phyloP scores from a whole-genome alignment of 208 protist genomes.

The Zelonia costaricensis region DNA sequence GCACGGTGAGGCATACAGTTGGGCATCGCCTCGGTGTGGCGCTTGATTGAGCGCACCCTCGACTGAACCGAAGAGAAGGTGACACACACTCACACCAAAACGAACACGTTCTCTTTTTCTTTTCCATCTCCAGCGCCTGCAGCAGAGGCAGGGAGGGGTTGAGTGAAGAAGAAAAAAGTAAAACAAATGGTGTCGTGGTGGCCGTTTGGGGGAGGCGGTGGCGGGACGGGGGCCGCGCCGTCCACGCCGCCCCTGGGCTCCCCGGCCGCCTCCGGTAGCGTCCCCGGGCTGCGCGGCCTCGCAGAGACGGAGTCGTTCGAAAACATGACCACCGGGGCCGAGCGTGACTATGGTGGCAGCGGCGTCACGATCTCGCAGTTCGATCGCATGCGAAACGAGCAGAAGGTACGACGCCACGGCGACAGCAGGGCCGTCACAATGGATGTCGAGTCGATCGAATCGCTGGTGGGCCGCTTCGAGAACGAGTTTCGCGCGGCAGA shows the following conservation, averaged over 20 bases:
- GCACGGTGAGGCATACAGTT: no score
- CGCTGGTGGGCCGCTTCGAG: constrained; percentile 47
- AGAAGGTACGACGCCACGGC: constrained; percentile 30
- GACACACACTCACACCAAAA: no score
- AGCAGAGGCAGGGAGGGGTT: no score
- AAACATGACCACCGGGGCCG: constrained; percentile 7
- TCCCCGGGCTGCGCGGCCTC: constrained; percentile 5
- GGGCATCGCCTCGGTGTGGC: no score
- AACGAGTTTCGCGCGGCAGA: constrained; percentile 65
- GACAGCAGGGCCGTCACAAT: constrained; percentile 45
- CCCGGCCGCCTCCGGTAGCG: background rate
- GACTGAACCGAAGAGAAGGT: no score
- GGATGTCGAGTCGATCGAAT: constrained; percentile 73
- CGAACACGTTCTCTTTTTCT: background rate
- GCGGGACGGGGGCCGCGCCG: background rate
- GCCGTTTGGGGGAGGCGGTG: constrained; percentile 15
- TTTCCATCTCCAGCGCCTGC: background rate
- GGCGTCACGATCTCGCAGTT: constrained; percentile 26
- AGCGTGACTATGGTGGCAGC: constrained; percentile 26
- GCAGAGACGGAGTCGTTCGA: constrained; percentile 16
- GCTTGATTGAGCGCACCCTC: no score
- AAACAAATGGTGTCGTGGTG: constrained; percentile 30
- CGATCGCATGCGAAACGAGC: constrained; percentile 34
- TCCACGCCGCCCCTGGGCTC: background rate
- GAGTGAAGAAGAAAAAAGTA: background rate